Conservation (phyloP, 495 filamentous ascomycete genomes). For the Penicillium bovifimosum region DNA sequence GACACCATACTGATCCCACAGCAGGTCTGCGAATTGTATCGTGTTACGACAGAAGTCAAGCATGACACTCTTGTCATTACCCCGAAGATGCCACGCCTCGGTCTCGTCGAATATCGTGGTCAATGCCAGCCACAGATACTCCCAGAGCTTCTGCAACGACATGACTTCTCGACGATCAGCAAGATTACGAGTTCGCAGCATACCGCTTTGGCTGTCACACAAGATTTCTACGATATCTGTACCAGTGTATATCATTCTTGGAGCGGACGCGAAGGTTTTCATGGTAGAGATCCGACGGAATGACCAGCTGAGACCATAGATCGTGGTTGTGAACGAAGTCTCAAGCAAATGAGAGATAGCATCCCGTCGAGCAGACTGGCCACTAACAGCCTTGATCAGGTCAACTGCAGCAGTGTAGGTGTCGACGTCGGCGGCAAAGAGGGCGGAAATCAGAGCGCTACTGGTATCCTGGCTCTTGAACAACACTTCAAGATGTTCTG, state of each 20-base stretch:
- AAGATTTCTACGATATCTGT: slow-evolving; percentile 74
- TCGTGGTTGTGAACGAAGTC: slow-evolving; percentile 55
- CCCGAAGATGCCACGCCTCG: slow-evolving; percentile 66
- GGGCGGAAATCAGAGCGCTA: slow-evolving; percentile 60
- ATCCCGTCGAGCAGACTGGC: slow-evolving; percentile 62
- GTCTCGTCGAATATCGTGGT: slow-evolving; percentile 77
- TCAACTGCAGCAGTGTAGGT: slow-evolving; percentile 71
- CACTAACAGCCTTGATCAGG: slow-evolving; percentile 72
- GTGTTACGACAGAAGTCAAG: slow-evolving; percentile 87
- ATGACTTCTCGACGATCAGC: slow-evolving; percentile 55
- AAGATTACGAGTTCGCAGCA: slow-evolving; percentile 61
- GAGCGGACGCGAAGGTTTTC: slow-evolving; percentile 60
- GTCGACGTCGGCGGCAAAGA: slow-evolving; percentile 63
- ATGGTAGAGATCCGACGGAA: slow-evolving; percentile 51
- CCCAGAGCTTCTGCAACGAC: slow-evolving; percentile 71
- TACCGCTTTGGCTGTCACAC: slow-evolving; percentile 73
- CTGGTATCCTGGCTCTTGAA: slow-evolving; percentile 58
- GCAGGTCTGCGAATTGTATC: slow-evolving; percentile 83
- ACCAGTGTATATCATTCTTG: slow-evolving; percentile 64
- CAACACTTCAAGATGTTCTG: slow-evolving; percentile 56
- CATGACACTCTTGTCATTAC: slow-evolving; percentile 67
- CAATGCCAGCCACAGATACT: slow-evolving; percentile 69
- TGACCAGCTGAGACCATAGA: slow-evolving; percentile 56
- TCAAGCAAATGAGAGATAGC: slow-evolving; percentile 68
- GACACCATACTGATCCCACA: slow-evolving; percentile 77